Conservation (phyloP, 768 basidiomycete genomes). For the Mycena kentingensis region DNA sequence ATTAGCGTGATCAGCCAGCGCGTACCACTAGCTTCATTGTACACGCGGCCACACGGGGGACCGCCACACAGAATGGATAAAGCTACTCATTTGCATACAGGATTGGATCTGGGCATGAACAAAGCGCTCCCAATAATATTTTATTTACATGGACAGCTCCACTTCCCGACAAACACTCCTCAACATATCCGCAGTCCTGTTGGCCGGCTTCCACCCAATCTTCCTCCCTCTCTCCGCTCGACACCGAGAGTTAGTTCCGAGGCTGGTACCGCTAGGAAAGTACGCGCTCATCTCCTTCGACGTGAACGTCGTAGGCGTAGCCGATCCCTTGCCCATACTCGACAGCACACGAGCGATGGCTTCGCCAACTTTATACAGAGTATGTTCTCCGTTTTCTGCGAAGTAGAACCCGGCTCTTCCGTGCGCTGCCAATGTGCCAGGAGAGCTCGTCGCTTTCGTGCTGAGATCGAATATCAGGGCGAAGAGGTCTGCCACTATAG, state of each 20-base stretch:
- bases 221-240: slow-evolving; percentile 42
- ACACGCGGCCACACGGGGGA: too few species aligned
- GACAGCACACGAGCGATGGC: slow-evolving; percentile 40
- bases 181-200: slow-evolving; percentile 51
- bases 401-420: slow-evolving; percentile 52
- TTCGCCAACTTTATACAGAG: slow-evolving; percentile 36
- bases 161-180: slow-evolving; percentile 50
- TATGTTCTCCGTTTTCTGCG: slow-evolving; percentile 50
- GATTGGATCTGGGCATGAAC: too few species aligned
- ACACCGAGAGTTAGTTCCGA: slow-evolving; percentile 48
- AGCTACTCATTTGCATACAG: too few species aligned
- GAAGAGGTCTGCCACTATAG: slow-evolving; percentile 46
- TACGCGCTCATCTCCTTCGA: slow-evolving; percentile 43
- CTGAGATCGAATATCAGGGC: slow-evolving; percentile 43
- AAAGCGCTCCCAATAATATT: too few species aligned
- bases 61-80: too few species aligned
- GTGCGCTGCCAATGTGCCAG: slow-evolving; percentile 40
- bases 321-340: slow-evolving; percentile 36
- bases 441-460: slow-evolving; percentile 20
- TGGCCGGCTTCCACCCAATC: slow-evolving; percentile 56
- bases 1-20: too few species aligned
- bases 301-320: slow-evolving; percentile 48
- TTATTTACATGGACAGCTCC: too few species aligned
- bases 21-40: too few species aligned
- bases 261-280: slow-evolving; percentile 36